Base-by-base conservation (phyloP, 164 flowering plant species). In the Tinospora cordifolia region DNA sequence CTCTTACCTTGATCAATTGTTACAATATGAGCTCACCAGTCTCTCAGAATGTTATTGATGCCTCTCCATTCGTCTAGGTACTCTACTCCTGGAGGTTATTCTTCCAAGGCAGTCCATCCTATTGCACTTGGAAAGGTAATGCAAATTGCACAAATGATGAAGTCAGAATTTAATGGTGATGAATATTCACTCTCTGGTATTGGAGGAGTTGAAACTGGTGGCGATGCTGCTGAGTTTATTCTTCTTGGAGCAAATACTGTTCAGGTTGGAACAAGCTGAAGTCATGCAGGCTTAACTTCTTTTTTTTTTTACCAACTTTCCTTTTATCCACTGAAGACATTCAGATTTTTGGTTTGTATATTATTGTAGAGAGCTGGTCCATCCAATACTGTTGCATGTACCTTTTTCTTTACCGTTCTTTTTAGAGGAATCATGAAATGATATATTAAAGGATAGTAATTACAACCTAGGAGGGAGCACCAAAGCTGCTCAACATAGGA, bases 21-120 rank as follows among this genome's bases (percentile, higher is more conserved):
- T 60, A n/a, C 64, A 13, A 17, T 51, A 36, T 69, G 60, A 10
- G 9, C 17, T 57, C 8, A 22, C 69, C 62, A 62, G 30, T 12
- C 44, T 38, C 6, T 12, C 12, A 27, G 24, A n/a, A 9, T 58
- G 14, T 30, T 10, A 19, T 14, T 12, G 38, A n/a, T 68, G 62
- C n/a, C 14, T 46, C 17, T 65, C 36, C 24, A 63, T 62, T 44
- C 17, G 63, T 69, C 49, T 77, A 95, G 99, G 64, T 95, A 92
- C 82, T 90, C 99, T 25, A 95, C 99, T 67, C 99, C 98, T 58
- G 99, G 99, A 3, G 99, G 99, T 47, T 95, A 95, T 75, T 95
- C 99, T 67, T 78, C 79, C 59, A 92, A 90, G 84, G 99, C 99
- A 58, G 98, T 95, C 67, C 97, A 88, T 75, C 99, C 99, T 69